Evolutionary conservation across 2,329 filamentous ascomycete genomes (phyloP), one percentile per base, ranked within the genome.

Genomic region (Diplodia corticola): DNA sequence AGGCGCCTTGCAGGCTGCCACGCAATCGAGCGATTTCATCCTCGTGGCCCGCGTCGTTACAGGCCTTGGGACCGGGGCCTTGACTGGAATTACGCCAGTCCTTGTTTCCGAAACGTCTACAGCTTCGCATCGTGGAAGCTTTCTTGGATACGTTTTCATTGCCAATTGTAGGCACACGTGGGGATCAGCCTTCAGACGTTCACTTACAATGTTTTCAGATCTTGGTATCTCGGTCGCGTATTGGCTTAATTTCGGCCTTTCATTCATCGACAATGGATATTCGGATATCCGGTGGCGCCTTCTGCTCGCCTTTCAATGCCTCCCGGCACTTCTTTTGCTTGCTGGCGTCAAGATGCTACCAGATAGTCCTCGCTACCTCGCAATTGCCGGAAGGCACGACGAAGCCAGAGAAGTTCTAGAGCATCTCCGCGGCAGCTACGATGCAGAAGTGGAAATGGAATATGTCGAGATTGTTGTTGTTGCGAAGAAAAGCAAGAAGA

Each of bases 21-120:
- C 78, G 9, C 79, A 80, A 65, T 80, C 76, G 65, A 79, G 78
- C 28, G 74, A 81, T 71, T 83, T 84, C 70, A 83, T 85, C 68
- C 71, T 85, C 24, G 76, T 80, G 26, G 83, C 82, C 2, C 76
- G 83, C 48, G 80, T 85, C 10, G 73, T 85, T 46, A 83, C 82
- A 1, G 84, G 84, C 15, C 72, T 86, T 63, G 84, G 84, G 24
- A 85, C 83, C 24, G 84, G 83, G 60, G 80, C 64, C 12, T 54
- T 65, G 30, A 65, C 64, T 17, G 64, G 64, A 57, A 35, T 71
- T 20, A 12, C 72, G 69, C 64, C 64, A 5, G 66, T 64, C 13
- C 63, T 67, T 22, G 60, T 67, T 1, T 67, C 66, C n/a, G 63
- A 64, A 30, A 67, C 63, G 1, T 67, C 66, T 12, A 50, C 35